Base-by-base conservation (phyloP, 306 rosid genomes). In the Vigna angularis region DNA sequence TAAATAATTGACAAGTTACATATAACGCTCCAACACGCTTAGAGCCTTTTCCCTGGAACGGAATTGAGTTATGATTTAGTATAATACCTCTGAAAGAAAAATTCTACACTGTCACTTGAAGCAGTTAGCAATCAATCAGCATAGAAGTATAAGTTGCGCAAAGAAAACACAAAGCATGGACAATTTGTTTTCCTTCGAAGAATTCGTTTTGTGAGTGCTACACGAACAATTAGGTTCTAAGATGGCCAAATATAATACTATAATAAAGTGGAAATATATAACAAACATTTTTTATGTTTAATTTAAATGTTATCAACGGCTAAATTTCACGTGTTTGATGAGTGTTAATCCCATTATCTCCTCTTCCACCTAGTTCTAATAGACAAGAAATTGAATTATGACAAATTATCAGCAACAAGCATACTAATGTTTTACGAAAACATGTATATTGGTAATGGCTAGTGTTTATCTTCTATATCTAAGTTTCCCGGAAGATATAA, bases 1-100 rank as follows among this genome's bases (percentile, higher is more conserved):
- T 95, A 86, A 95, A 95, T 83, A 95, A 87, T 77, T 95, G 99
- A 73, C 98, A 95, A 75, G 99, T 91, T 57, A 91, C 97, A 72
- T 95, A 90, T 65, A 93, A 79, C 53, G 99, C 98, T 81, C 99
- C 98, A 74, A 95, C 93, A 64, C 99, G 97, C 87, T 95, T 95
- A 20, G 93, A 85, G 62, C 99, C 99, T 88, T 95, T 95, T 77
- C 97, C 99, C 99, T 95, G 80, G 9, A 73, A 80, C 14, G 20
- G 47, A 75, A 34, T 17, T 63, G 73, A 79, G 65, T 40, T 55
- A 83, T 16, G 18, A 38, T 45, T 79, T 53, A 84, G 77, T 50
- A 75, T 50, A 50, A 52, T 44, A 51, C 28, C 77, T 65, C 52
- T 18, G 34, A 49, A 22, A 44, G 66, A 20, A 59, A 68, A 77